Evolutionary conservation across 1,284 basidiomycete species (phyloP).

Genomic region (Rhodotorula sp.): DNA sequence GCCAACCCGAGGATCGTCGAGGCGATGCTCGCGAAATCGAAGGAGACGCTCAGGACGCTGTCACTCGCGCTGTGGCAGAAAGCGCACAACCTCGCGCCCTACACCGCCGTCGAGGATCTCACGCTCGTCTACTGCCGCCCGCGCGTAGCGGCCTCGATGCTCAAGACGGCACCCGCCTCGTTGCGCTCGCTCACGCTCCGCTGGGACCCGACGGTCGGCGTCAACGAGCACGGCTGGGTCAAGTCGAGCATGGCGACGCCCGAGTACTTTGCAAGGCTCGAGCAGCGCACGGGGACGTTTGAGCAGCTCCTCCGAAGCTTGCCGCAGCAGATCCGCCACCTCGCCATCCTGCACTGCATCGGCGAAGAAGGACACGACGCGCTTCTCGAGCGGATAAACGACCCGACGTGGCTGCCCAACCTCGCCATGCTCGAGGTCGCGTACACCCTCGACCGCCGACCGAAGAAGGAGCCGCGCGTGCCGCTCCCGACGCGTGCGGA

Average conservation of each 20-base stretch:
- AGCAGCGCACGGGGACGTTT: not conserved
- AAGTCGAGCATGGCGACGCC: not conserved
- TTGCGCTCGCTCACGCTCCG: not conserved
- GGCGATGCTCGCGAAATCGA: not conserved
- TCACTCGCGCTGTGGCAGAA: slow-evolving; percentile 20
- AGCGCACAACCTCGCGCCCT: not conserved
- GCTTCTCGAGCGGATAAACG: not conserved
- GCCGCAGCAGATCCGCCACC: not conserved
- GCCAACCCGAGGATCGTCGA: not conserved
- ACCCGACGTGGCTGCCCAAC: not conserved
- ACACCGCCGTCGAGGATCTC: not conserved
- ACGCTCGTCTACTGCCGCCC: not conserved
- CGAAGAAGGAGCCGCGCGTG: too few species aligned
- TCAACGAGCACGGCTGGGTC: not conserved
- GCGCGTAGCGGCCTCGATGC: not conserved
- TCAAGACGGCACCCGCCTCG: not conserved
- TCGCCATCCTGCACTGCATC: not conserved
- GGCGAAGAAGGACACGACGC: not conserved
- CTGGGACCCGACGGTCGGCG: not conserved
- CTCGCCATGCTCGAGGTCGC: not conserved
- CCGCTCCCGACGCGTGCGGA: too few species aligned
- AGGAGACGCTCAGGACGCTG: slow-evolving; percentile 10
- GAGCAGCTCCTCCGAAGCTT: not conserved
- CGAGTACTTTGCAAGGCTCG: not conserved
- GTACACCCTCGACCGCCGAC: not conserved